Percentiles rank a stretch among this genome's conserved stretches.
Conservation (phyloP, 2,329 filamentous ascomycete genomes). For the Penicillium brevicompactum region DNA sequence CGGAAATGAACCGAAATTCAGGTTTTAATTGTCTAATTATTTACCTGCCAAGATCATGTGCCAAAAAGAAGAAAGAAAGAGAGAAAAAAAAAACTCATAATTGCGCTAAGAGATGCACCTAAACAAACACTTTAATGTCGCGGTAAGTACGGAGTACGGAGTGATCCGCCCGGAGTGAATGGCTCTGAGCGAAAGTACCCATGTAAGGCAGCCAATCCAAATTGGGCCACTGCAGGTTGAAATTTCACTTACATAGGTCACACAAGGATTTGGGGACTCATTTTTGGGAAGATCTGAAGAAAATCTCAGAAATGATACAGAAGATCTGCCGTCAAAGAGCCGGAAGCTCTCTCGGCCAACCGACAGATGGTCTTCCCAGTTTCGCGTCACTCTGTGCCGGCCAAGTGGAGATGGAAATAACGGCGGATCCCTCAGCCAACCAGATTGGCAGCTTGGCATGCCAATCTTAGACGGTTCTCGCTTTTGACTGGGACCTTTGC, state of each 20-base stretch:
- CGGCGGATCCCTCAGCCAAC: slow-evolving; percentile 17
- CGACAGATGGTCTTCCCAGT: slow-evolving; percentile 10
- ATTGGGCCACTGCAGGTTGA: not conserved
- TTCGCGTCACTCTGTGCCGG: slow-evolving; percentile 18
- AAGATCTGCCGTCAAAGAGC: slow-evolving; percentile 6
- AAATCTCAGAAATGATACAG: not conserved
- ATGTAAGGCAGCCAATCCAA: not conserved
- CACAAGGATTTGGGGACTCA: not conserved
- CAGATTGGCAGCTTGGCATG: slow-evolving; percentile 1
- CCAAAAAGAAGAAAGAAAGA: not conserved
- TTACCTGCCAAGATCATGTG: not conserved
- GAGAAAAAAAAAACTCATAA: not conserved
- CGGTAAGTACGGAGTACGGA: not conserved
- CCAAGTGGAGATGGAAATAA: slow-evolving; percentile 20
- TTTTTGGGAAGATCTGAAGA: not conserved
- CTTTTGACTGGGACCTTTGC: slow-evolving; percentile 14
- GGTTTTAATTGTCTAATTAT: not conserved
- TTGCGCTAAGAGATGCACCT: not conserved
- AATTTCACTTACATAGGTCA: not conserved
- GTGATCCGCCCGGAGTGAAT: not conserved
- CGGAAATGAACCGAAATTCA: not conserved
- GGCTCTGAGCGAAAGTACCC: not conserved
- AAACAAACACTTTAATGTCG: not conserved
- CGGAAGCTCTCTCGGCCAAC: slow-evolving; percentile 20
- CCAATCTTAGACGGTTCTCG: slow-evolving; percentile 1